These are phyloP conservation scores for Arthroderma sp. DNA, from an alignment of 2,329 filamentous ascomycete species.

Conservation along the genomic window DNA sequence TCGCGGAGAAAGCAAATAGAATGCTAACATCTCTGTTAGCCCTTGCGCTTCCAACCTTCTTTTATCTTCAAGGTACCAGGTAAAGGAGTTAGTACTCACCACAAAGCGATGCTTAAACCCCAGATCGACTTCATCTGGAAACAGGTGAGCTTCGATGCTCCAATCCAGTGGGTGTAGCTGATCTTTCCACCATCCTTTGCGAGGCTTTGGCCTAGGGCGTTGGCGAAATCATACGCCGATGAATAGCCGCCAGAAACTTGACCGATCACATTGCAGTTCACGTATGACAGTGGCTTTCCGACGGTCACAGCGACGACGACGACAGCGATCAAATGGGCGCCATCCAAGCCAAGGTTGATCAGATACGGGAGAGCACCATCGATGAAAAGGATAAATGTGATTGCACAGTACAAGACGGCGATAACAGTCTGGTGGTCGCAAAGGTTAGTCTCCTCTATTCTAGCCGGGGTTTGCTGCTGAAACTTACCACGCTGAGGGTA, in stretches of 20 bases:
- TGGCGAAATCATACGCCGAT: constrained; percentile 44
- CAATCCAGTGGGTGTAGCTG: constrained; percentile 44
- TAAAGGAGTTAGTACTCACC: constrained; percentile 33
- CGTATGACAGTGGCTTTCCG: constrained; percentile 66
- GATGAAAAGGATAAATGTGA: constrained; percentile 70
- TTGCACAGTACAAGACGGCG: constrained; percentile 63
- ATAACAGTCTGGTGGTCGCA: constrained; percentile 53
- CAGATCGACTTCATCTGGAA: constrained; percentile 77
- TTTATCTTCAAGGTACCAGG: not conserved
- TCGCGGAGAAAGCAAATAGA: constrained; percentile 52
- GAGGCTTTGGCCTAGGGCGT: constrained; percentile 41
- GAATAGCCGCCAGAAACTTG: constrained; percentile 36
- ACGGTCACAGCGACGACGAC: constrained; percentile 66
- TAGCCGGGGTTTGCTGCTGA: not conserved
- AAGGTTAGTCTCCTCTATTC: not conserved
- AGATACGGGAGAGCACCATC: constrained; percentile 66
- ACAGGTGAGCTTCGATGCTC: constrained; percentile 55
- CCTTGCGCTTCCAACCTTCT: not conserved
- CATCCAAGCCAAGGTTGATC: constrained; percentile 54
- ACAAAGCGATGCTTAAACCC: constrained; percentile 71
- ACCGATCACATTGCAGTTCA: constrained; percentile 54
- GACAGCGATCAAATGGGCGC: constrained; percentile 59
- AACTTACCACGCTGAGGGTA: constrained; percentile 65
- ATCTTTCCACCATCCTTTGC: constrained; percentile 40
- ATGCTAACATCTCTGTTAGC: constrained; percentile 35